Evolutionary conservation across 2,329 filamentous ascomycete genomes (phyloP).

Genomic region (Coleophoma cylindrospora): DNA sequence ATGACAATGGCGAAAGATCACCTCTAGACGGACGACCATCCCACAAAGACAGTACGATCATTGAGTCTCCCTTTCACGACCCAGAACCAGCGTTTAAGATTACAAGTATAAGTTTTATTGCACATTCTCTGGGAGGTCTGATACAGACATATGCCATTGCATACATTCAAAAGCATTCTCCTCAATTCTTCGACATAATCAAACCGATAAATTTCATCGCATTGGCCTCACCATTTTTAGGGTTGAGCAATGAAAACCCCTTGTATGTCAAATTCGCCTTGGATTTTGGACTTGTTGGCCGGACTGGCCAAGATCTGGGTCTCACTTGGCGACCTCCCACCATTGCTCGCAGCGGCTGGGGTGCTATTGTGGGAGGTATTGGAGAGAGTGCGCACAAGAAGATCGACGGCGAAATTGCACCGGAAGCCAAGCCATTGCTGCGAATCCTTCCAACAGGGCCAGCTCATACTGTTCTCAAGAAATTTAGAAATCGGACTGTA

Average conservation of each 20-base stretch:
- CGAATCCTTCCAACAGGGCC: conserved; percentile 88
- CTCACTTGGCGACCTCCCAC: conserved; percentile 91
- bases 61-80: conserved; percentile 31
- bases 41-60: conserved; percentile 59
- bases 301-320: conserved; percentile 91
- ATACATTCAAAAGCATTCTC: conserved; percentile 95
- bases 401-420: conserved; percentile 56
- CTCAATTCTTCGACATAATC: conserved; percentile 81
- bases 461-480: conserved; percentile 78
- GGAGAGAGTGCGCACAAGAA: conserved; percentile 61
- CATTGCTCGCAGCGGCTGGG: conserved; percentile 81
- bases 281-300: conserved; percentile 93
- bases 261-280: conserved; percentile 95
- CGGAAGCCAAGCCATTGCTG: conserved; percentile 82
- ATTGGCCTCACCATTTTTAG: conserved; percentile 81
- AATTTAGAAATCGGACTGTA: conserved; percentile 84
- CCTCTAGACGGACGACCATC: conserved; percentile 40
- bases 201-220: conserved; percentile 86
- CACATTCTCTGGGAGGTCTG: conserved; percentile 84
- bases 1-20: conserved; percentile 23
- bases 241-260: conserved; percentile 94
- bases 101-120: conserved; percentile 92
- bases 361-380: conserved; percentile 77
- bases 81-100: conserved; percentile 67
- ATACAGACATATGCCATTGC: conserved; percentile 93